Base-by-base conservation (phyloP, 306 rosid species). In the Prunus padus region DNA sequence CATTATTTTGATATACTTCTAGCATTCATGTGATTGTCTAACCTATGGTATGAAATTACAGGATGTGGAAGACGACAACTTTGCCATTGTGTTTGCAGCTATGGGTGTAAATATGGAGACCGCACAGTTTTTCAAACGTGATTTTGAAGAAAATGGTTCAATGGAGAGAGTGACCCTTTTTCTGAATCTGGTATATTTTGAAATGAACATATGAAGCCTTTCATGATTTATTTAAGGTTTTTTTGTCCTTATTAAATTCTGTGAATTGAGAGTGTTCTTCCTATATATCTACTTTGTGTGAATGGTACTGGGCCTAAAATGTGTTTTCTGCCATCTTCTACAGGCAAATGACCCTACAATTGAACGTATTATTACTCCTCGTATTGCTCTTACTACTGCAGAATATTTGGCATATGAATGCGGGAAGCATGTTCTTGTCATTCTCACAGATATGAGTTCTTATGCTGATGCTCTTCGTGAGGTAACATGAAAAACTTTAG, bases 21-120 rank as follows among this genome's bases (percentile, higher is more conserved):
- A 45, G 26, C 50, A 18, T n/a, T 28, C 42, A 13, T 6, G 60
- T 57, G 46, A 67, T 57, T 50, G 16, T 22, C 75, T 64, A 18
- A 62, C n/a, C 68, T n/a, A 57, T 49, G 7, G 65, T 65, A 26
- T 88, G 75, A 46, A 76, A 82, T 49, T 85, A 69, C 89, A 96
- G 99, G 90, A 67, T 67, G 84, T 47, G 31, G 93, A 82, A 83
- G 99, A 92, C 31, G 99, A 96, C 89, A 92, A 96, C 78, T 96
- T 96, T 79, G 99, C 99, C 83, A 96, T 92, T 82, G 99, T 95
- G 78, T 96, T 96, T 88, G 99, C 99, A 18, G 99, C 99, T 80
- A 96, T 96, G 99, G 99, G 99, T 77, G 99, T 96, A 76, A 96
- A 96, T 85, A 96, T 96, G 99, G 99, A 96, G 86, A 89, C 99